These are phyloP conservation scores for Psidium guajava DNA, from an alignment of 345 rosid genomes.

Conservation along the genomic window DNA sequence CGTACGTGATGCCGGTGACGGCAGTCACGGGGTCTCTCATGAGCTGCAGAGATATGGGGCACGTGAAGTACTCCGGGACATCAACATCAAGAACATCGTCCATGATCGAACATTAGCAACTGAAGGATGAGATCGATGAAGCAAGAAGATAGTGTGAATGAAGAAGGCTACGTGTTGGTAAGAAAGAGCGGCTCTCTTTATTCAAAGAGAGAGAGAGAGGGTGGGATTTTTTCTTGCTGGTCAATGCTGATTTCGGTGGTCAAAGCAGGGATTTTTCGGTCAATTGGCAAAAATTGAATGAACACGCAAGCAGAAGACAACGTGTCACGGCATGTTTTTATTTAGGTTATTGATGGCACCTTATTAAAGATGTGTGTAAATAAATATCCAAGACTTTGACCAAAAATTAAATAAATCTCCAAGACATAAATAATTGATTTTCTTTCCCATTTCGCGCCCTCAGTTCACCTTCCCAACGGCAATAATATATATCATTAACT, in stretches of 20 bases:
- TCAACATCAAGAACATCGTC: conserved; percentile 30
- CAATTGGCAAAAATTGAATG: background rate
- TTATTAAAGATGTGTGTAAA: background rate
- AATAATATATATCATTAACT: background rate
- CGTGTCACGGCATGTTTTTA: background rate
- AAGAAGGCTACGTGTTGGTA: background rate
- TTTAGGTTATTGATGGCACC: background rate
- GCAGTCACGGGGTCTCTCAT: conserved; percentile 83
- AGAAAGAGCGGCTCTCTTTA: background rate
- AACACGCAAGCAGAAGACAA: background rate
- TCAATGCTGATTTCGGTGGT: background rate
- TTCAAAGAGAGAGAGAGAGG: background rate
- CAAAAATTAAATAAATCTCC: background rate
- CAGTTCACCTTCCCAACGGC: background rate
- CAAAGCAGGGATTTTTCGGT: background rate
- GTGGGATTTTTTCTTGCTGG: background rate
- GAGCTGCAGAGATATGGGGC: conserved; percentile 77
- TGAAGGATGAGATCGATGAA: background rate
- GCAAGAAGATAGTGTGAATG: background rate
- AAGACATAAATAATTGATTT: background rate
- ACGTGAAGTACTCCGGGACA: conserved; percentile 52
- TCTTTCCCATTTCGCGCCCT: background rate
- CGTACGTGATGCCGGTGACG: conserved; percentile 76
- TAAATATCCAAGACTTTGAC: no score
- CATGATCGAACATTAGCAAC: background rate